Conservation (phyloP, 352 stramenopile genomes). For the Plasmopara halstedii region DNA sequence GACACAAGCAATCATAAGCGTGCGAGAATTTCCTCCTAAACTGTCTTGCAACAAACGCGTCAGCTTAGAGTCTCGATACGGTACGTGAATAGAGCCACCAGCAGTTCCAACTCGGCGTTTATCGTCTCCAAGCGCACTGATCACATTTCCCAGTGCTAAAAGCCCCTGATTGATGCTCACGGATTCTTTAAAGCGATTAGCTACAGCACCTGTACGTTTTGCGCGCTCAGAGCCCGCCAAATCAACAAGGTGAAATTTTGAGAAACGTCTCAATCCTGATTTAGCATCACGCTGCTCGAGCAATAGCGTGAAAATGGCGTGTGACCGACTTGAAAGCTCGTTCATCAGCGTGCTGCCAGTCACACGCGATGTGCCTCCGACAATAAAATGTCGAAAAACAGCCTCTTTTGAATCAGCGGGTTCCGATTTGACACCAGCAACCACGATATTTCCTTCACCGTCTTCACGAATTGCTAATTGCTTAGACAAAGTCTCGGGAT, state of each 20-base stretch:
- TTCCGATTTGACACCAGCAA: slow-evolving; percentile 78
- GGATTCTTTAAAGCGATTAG: slow-evolving; percentile 87
- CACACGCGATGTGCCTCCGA: slow-evolving; percentile 66
- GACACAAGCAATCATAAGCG: slow-evolving; percentile 87
- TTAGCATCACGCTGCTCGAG: slow-evolving; percentile 59
- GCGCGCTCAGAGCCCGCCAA: slow-evolving; percentile 92
- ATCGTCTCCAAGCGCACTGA: slow-evolving; percentile 89
- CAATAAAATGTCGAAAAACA: slow-evolving; percentile 74
- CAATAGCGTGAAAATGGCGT: slow-evolving; percentile 87
- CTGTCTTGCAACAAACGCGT: slow-evolving; percentile 84
- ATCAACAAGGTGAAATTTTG: slow-evolving; percentile 94
- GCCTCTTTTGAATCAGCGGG: slow-evolving; percentile 65
- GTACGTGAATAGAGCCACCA: slow-evolving; percentile 51
- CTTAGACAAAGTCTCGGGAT: slow-evolving; percentile 67
- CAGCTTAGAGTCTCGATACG: slow-evolving; percentile 89
- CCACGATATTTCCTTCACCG: slow-evolving; percentile 68
- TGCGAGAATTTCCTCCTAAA: slow-evolving; percentile 85
- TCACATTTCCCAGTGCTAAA: slow-evolving; percentile 93
- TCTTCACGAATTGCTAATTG: slow-evolving; percentile 78
- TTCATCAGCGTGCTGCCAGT: slow-evolving; percentile 90
- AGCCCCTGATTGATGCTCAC: slow-evolving; percentile 96
- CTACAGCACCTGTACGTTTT: slow-evolving; percentile 87
- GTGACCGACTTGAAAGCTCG: slow-evolving; percentile 82
- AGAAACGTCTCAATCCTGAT: slow-evolving; percentile 41
- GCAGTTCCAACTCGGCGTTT: slow-evolving; percentile 47